These are phyloP conservation scores for Avena eriantha DNA, from an alignment of 176 grass and related monocot genomes.

Conservation along the genomic window DNA sequence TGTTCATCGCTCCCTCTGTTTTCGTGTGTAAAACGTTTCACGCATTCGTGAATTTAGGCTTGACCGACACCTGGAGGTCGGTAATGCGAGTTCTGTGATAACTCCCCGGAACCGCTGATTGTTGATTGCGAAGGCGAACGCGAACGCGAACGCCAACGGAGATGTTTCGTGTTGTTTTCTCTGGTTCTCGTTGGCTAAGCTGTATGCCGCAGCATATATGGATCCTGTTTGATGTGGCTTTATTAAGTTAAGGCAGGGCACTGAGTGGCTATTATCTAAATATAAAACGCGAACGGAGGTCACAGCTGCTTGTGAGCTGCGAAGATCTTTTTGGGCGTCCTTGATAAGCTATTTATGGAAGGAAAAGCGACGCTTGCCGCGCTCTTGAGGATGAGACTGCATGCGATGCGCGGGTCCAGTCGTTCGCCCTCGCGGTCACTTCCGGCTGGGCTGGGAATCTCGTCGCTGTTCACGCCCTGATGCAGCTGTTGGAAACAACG, in stretches of 20 bases:
- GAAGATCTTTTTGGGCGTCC: not conserved
- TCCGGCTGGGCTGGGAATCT: not conserved
- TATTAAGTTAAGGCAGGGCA: too few relatives aligned
- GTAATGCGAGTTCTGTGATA: not conserved
- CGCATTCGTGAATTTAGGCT: not conserved
- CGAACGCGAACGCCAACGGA: too few relatives aligned
- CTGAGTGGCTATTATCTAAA: too few relatives aligned
- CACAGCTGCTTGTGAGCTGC: not conserved
- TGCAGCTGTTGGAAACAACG: not conserved
- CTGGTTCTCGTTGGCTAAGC: too few relatives aligned
- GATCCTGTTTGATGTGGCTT: too few relatives aligned
- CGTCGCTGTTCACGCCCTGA: not conserved
- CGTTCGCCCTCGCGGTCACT: not conserved
- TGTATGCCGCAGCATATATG: too few relatives aligned
- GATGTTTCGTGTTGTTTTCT: too few relatives aligned
- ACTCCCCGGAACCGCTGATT: not conserved
- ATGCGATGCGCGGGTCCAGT: not conserved
- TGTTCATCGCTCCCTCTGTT: not conserved
- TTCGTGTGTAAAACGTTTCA: not conserved
- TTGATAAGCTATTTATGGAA: not conserved
- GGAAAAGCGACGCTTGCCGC: constrained; percentile 32
- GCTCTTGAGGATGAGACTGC: not conserved
- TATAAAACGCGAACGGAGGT: not conserved
- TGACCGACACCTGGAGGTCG: not conserved
- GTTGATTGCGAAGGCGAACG: not conserved